Evolutionary conservation across 768 basidiomycete genomes (phyloP), one percentile per base, ranked within the genome.

Genomic region (Hirschioporus abietinus): DNA sequence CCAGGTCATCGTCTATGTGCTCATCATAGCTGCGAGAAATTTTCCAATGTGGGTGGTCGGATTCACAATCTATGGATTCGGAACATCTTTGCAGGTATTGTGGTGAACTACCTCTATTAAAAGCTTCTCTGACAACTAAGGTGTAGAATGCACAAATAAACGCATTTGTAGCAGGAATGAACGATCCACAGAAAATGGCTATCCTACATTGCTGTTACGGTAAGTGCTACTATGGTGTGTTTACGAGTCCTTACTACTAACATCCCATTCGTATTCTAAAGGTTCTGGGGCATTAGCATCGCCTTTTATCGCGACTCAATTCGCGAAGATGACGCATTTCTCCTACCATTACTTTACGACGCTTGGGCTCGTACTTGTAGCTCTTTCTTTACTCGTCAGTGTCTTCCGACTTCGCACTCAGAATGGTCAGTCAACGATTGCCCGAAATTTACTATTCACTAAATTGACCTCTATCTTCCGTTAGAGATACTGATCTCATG

Each of bases 221-320:
- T 83, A 63, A 15, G 42, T 15, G 20, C 3, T 15, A 52, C 3
- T 52, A 52, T 52, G 20, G 42, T 3, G 20, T 61, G 63, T n/a
- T 52, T 5, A 36, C 25, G 8, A 6, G 20, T 24, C 59, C 26
- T 15, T 52, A 23, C 30, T 15, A 25, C 8, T 65, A 12, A 60
- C n/a, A 69, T 70, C 3, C 12, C 42, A 5, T 52, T 34, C 17
- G 68, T 1, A 63, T 69, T 27, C 71, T 72, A 66, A 35, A 74
- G 78, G 76, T 27, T 63, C 74, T 20, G 79, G 79, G 9, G 79
- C 78, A 0, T 74, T 79, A 30, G 68, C 73, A 42, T 72, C 93
- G 0, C 94, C 95, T 2, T 81, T 96, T 20, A 85, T 89, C 0
- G 84, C 93, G 0, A 96, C 95, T 0, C 90, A 93, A 66, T 95